phyloP scores from a whole-genome alignment of 352 stramenopile genomes.

The Globisporangium takayamanum region DNA sequence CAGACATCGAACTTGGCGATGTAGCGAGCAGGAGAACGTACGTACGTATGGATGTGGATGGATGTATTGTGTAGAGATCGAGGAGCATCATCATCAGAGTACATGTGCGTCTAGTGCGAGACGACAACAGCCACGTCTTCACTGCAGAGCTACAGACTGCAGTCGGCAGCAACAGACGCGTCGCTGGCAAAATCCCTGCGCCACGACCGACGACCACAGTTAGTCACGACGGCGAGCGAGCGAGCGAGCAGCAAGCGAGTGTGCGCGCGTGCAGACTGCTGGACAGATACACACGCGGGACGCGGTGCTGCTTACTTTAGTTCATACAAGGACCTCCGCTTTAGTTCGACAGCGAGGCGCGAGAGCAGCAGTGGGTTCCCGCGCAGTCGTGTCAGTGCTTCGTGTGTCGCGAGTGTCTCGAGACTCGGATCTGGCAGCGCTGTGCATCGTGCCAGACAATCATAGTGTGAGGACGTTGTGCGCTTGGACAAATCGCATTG shows the following conservation, averaged over 20 bases:
- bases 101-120: neutral
- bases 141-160: too few relatives aligned
- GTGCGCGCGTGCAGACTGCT: neutral
- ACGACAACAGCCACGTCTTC: too few relatives aligned
- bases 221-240: conserved; percentile 2
- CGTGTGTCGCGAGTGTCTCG: conserved; percentile 19
- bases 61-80: neutral
- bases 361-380: conserved; percentile 27
- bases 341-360: conserved; percentile 14
- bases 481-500: too few relatives aligned
- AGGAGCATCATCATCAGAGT: neutral
- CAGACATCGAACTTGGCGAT: conserved; percentile 16
- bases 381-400: conserved; percentile 21
- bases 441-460: conserved; percentile 2
- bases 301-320: conserved; percentile 13
- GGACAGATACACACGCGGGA: neutral
- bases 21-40: conserved; percentile 8
- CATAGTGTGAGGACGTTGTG: neutral
- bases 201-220: conserved; percentile 6
- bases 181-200: conserved; percentile 13
- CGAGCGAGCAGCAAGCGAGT: neutral
- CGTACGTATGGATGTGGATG: neutral
- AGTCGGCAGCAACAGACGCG: neutral
- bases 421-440: conserved; percentile 14
- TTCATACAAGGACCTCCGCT: conserved; percentile 8